phyloP scores from a whole-genome alignment of 1,139 yeast species.

The Saccharomyces hybrid region DNA sequence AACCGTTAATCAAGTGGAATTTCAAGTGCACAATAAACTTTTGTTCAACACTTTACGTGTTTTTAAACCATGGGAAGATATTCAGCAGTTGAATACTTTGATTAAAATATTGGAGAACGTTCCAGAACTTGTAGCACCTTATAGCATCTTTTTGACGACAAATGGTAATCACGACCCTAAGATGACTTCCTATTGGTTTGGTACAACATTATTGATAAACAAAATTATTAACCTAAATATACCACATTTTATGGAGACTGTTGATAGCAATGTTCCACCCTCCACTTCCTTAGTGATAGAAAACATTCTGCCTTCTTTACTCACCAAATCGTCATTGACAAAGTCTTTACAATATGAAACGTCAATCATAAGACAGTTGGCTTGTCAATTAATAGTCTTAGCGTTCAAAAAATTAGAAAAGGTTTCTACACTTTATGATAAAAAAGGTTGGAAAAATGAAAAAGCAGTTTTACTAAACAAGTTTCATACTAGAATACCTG shows the following conservation, averaged over 20 bases:
- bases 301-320: slow-evolving; percentile 55
- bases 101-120: slow-evolving; percentile 44
- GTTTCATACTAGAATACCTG: slow-evolving; percentile 42
- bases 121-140: slow-evolving; percentile 72
- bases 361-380: slow-evolving; percentile 56
- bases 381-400: slow-evolving; percentile 51
- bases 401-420: slow-evolving; percentile 46
- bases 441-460: slow-evolving; percentile 36
- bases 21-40: slow-evolving; percentile 58
- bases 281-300: slow-evolving; percentile 38
- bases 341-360: slow-evolving; percentile 51
- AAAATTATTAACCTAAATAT: slow-evolving; percentile 50
- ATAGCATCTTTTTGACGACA: slow-evolving; percentile 49
- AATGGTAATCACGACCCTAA: slow-evolving; percentile 64
- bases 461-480: slow-evolving; percentile 35
- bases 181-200: slow-evolving; percentile 73
- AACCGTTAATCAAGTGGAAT: slow-evolving; percentile 40
- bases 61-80: slow-evolving; percentile 78
- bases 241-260: slow-evolving; percentile 34
- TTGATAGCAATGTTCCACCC: slow-evolving; percentile 29
- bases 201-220: slow-evolving; percentile 56
- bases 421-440: slow-evolving; percentile 36
- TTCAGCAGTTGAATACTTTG: slow-evolving; percentile 50
- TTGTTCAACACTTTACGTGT: slow-evolving; percentile 54
- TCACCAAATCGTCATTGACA: slow-evolving; percentile 51